Percentiles rank a stretch among this genome's conserved stretches.
These are phyloP conservation scores for Erysimum pusillum DNA, from an alignment of 441 rosid species.

Conservation along the genomic window DNA sequence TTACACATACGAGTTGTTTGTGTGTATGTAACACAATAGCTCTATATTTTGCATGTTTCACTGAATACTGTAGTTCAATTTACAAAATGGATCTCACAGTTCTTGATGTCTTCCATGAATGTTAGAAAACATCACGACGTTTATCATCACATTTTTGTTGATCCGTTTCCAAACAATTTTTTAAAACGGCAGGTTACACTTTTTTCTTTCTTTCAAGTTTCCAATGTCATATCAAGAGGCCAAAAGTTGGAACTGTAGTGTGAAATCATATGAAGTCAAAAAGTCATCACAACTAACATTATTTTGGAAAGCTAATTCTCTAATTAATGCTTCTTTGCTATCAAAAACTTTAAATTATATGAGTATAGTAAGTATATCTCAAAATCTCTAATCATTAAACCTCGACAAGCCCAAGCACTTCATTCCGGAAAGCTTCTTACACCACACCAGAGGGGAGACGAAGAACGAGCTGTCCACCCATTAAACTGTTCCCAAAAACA, in stretches of 20 bases:
- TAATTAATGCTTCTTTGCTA: constrained; percentile 30
- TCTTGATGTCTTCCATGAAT: constrained; percentile 1
- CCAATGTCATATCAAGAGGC: neutral
- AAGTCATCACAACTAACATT: constrained; percentile 20
- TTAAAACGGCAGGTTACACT: neutral
- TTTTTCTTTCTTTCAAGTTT: neutral
- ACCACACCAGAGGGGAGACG: constrained; percentile 74
- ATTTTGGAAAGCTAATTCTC: constrained; percentile 34
- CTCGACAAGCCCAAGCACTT: constrained; percentile 1
- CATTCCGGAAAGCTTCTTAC: constrained; percentile 38
- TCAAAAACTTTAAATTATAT: constrained; percentile 9
- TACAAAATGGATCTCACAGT: neutral
- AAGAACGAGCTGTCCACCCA: constrained; percentile 74
- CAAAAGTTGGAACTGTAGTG: constrained; percentile 21
- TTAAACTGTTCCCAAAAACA: constrained; percentile 49
- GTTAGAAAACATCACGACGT: constrained; percentile 1
- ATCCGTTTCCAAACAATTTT: neutral
- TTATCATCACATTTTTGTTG: constrained; percentile 7
- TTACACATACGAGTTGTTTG: constrained; percentile 22
- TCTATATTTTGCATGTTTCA: neutral
- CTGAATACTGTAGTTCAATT: neutral
- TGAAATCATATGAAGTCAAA: constrained; percentile 14
- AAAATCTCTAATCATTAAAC: constrained; percentile 32
- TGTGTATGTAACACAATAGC: constrained; percentile 4
- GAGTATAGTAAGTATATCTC: neutral